Evolutionary conservation across 306 rosid genomes (phyloP).

Genomic region (Boehmeria nivea): DNA sequence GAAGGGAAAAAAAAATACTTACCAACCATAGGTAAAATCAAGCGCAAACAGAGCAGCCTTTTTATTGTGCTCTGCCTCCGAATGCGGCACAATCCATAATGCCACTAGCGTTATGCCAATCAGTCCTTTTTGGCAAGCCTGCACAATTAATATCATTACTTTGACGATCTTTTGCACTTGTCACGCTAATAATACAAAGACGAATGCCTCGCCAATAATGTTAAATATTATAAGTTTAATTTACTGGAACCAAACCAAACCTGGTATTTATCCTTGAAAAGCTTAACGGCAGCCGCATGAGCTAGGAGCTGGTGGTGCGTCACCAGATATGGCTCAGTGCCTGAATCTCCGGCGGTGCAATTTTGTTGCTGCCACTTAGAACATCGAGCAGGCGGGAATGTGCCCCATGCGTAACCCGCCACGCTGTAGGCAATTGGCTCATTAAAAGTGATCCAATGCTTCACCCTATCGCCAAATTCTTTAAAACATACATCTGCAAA

Average conservation of each 20-base stretch:
- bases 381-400: conserved; percentile 33
- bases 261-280: conserved; percentile 52
- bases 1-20: neutral
- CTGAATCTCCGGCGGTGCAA: conserved; percentile 59
- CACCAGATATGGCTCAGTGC: conserved; percentile 56
- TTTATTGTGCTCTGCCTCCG: conserved; percentile 13
- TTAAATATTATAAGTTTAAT: too few relatives aligned
- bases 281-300: conserved; percentile 51
- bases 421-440: conserved; percentile 25
- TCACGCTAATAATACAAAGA: too few relatives aligned
- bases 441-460: conserved; percentile 39
- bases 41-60: conserved; percentile 41
- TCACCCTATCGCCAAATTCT: conserved; percentile 39
- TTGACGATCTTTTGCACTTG: too few relatives aligned
- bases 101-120: conserved; percentile 47
- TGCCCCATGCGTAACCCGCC: conserved; percentile 24
- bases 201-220: too few relatives aligned
- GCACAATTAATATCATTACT: neutral
- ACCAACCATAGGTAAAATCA: conserved; percentile 73
- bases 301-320: conserved; percentile 55
- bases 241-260: conserved; percentile 23
- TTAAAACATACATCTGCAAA: conserved; percentile 34
- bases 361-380: conserved; percentile 36
- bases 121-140: conserved; percentile 48
- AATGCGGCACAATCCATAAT: conserved; percentile 44